phyloP scores from a whole-genome alignment of 2,329 filamentous ascomycete genomes.

The Chalaropsis ovoidea region DNA sequence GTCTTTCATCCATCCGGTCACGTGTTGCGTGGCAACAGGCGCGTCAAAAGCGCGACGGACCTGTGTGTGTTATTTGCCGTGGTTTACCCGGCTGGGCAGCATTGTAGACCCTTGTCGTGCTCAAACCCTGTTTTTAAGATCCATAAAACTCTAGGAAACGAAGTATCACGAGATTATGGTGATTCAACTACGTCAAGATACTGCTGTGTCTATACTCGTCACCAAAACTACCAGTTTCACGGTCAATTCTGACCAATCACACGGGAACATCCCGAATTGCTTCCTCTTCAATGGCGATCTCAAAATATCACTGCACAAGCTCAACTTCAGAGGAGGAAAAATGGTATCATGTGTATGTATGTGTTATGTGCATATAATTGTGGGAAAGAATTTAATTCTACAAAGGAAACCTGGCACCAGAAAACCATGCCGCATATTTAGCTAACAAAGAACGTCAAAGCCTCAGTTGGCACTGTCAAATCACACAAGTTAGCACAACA shows the following conservation, averaged over 20 bases:
- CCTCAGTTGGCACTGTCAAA: not conserved
- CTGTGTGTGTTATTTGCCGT: not conserved
- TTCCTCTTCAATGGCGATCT: no score
- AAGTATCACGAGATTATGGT: no score
- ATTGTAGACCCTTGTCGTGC: not conserved
- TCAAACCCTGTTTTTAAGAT: no score
- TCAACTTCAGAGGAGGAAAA: not conserved
- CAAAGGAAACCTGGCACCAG: not conserved
- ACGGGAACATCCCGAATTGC: no score
- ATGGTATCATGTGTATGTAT: not conserved
- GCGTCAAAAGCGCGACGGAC: not conserved
- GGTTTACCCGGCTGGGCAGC: constrained; percentile 6
- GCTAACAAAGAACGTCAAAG: not conserved
- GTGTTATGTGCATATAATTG: not conserved
- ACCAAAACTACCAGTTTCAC: no score
- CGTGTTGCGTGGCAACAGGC: not conserved
- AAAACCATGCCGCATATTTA: not conserved
- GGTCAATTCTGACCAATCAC: no score
- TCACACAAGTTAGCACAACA: not conserved
- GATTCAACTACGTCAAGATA: no score
- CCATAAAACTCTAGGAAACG: no score
- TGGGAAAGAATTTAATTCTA: constrained; percentile 9
- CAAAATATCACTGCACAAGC: no score
- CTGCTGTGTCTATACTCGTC: no score
- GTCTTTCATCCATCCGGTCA: not conserved